Percentiles rank a stretch among this genome's conserved stretches.
phyloP scores from a whole-genome alignment of 129 eudicot species.

The Cynara cardunculus region DNA sequence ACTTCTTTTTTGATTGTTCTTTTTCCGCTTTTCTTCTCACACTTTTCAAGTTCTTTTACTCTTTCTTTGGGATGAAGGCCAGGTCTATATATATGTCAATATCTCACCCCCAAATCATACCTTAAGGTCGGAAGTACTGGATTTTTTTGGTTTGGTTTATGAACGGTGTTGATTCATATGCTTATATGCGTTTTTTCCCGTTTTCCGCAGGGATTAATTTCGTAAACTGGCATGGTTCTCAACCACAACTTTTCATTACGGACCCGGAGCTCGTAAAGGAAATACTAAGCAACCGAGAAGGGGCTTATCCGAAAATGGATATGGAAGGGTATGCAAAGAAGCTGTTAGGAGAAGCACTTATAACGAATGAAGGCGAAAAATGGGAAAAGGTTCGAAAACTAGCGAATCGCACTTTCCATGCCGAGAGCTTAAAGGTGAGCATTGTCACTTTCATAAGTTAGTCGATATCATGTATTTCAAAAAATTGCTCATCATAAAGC shows the following conservation, averaged over 20 bases:
- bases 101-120: too few species aligned
- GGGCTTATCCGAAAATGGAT: conserved; percentile 63
- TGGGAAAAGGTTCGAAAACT: conserved; percentile 70
- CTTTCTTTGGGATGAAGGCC: too few species aligned
- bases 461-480: not conserved
- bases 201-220: conserved; percentile 44
- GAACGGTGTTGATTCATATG: not conserved
- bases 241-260: conserved; percentile 54
- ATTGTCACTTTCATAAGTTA: not conserved
- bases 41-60: too few species aligned
- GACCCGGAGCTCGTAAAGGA: conserved; percentile 70
- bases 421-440: conserved; percentile 60
- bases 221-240: conserved; percentile 64
- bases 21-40: too few species aligned
- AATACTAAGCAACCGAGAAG: conserved; percentile 56
- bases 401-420: conserved; percentile 71
- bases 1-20: too few species aligned
- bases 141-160: too few species aligned
- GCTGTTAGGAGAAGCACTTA: conserved; percentile 56
- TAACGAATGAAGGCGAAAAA: conserved; percentile 72
- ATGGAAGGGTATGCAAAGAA: conserved; percentile 67
- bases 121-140: too few species aligned
- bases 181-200: not conserved
- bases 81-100: too few species aligned
- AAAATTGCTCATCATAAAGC: not conserved